A percentile compares a stretch with the other conserved stretches of the same genome.
Conservation (phyloP, 257 asterid genomes). For the Solanum pinnatisectum region DNA sequence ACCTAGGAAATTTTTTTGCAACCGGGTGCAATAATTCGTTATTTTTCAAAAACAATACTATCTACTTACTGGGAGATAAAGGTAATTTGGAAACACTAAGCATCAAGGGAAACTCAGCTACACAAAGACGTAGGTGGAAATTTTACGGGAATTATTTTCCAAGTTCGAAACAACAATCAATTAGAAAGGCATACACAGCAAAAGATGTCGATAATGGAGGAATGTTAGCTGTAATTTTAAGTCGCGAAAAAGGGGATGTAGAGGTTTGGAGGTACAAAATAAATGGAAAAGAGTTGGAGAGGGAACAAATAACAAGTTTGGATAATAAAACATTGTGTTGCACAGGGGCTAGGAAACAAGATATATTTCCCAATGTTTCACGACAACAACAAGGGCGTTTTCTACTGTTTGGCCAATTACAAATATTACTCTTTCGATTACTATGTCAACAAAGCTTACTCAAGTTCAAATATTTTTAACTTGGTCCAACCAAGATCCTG, state of each 20-base stretch:
- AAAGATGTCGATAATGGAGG: not conserved
- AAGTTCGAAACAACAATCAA: not conserved
- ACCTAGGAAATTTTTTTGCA: fast-evolving
- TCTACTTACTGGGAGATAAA: not conserved
- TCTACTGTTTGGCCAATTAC: not conserved
- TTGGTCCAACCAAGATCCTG: not conserved
- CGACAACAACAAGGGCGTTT: not conserved
- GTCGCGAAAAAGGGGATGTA: not conserved
- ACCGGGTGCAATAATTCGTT: not conserved
- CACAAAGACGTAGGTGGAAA: not conserved
- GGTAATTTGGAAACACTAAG: not conserved
- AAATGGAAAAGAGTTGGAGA: not conserved
- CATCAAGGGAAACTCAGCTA: not conserved
- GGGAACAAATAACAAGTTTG: not conserved
- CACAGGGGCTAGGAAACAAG: not conserved
- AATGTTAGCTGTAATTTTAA: not conserved
- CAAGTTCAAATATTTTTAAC: not conserved
- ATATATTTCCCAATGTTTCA: not conserved
- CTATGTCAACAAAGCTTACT: not conserved
- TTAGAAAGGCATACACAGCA: not conserved
- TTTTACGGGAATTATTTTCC: not conserved
- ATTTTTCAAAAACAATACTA: not conserved
- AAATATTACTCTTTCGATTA: not conserved
- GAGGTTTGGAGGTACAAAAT: not conserved
- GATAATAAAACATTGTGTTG: not conserved